A percentile compares a stretch with the other conserved stretches of the same genome.
phyloP scores from a whole-genome alignment of 2,329 filamentous ascomycete species.

The Exophiala lecanii-corni region DNA sequence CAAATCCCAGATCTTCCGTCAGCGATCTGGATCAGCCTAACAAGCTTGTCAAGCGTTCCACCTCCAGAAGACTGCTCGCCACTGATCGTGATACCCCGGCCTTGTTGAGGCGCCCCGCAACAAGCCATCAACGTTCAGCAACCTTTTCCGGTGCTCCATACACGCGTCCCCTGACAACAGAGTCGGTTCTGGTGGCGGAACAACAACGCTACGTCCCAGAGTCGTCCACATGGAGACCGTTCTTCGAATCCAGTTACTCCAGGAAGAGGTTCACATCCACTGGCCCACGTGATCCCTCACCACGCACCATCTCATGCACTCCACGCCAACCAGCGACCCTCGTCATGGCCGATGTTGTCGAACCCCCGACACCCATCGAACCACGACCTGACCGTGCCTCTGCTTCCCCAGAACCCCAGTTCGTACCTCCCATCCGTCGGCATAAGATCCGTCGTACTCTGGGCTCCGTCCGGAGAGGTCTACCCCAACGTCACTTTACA shows the following conservation, averaged over 20 bases:
- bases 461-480: slow-evolving; percentile 29
- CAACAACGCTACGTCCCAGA: slow-evolving; percentile 9
- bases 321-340: slow-evolving; percentile 15
- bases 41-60: slow-evolving; percentile 59
- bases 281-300: slow-evolving; percentile 9
- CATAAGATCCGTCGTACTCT: slow-evolving; percentile 30
- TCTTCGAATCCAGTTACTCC: slow-evolving; percentile 34
- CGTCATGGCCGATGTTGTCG: slow-evolving; percentile 15
- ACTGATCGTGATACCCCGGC: slow-evolving; percentile 43
- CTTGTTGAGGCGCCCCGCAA: slow-evolving; percentile 55
- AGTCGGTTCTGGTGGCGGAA: slow-evolving; percentile 11
- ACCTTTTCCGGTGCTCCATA: slow-evolving; percentile 36
- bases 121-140: slow-evolving; percentile 58
- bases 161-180: slow-evolving; percentile 15
- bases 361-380: slow-evolving; percentile 10
- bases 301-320: slow-evolving; percentile 14
- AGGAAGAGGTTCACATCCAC: slow-evolving; percentile 39
- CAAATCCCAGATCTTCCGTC: slow-evolving; percentile 10
- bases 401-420: background rate
- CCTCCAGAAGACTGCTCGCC: slow-evolving; percentile 48
- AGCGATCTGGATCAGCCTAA: slow-evolving; percentile 44
- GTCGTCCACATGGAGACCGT: slow-evolving; percentile 35
- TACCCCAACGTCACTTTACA: slow-evolving; percentile 24
- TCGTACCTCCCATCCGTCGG: slow-evolving; percentile 8
- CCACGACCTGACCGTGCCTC: slow-evolving; percentile 6